Conservation (phyloP, 176 grass and related monocot species). For the Lolium perenne region DNA sequence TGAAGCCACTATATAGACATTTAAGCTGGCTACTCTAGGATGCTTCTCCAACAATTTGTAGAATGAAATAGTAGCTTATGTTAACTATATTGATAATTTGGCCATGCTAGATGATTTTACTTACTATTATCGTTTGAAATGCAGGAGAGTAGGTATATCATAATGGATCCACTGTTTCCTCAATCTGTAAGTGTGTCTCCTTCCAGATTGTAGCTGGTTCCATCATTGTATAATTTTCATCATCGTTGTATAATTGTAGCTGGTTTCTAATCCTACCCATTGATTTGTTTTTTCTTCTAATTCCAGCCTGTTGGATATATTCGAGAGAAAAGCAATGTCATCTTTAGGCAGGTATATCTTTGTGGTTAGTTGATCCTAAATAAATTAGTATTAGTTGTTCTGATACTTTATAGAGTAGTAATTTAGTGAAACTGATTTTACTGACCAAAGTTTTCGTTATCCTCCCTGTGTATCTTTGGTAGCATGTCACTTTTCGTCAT, state of each 20-base stretch:
- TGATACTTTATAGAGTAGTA: not conserved
- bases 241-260: not conserved
- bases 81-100: not conserved
- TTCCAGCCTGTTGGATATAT: slow-evolving; percentile 81
- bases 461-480: not conserved
- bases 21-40: slow-evolving; percentile 4
- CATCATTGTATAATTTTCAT: not conserved
- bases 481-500: not conserved
- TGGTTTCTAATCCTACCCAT: not conserved
- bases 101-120: slow-evolving; percentile 2
- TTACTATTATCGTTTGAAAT: slow-evolving; percentile 42
- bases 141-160: slow-evolving; percentile 93
- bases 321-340: slow-evolving; percentile 89
- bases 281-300: slow-evolving; percentile 48
- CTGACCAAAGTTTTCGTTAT: not conserved
- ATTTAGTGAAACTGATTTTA: slow-evolving; percentile 1
- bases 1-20: slow-evolving; percentile 13
- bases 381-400: slow-evolving; percentile 1
- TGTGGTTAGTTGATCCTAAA: slow-evolving; percentile 29
- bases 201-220: slow-evolving; percentile 25
- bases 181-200: slow-evolving; percentile 68
- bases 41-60: slow-evolving; percentile 21
- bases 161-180: slow-evolving; percentile 79
- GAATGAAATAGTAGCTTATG: slow-evolving; percentile 5
- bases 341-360: slow-evolving; percentile 82